A percentile compares a stretch with the other conserved stretches of the same genome.
Evolutionary conservation across 345 rosid species (phyloP).

Genomic region (Capsella bursapastoris): DNA sequence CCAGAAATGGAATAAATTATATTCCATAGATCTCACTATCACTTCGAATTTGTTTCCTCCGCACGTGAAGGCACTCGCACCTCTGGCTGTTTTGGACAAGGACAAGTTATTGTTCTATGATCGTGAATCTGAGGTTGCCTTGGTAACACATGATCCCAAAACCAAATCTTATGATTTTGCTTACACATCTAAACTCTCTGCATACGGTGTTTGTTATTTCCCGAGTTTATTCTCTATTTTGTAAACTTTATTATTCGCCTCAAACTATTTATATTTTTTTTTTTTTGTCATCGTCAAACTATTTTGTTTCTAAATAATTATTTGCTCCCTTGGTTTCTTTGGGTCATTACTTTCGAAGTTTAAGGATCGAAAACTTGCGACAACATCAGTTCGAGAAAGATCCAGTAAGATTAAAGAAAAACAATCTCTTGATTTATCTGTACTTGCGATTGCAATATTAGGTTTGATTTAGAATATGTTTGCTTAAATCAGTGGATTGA

Average conservation of each 20-base stretch:
- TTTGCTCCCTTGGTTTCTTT: too few species aligned
- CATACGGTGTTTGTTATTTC: not conserved
- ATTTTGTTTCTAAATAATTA: too few species aligned
- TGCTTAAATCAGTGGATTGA: too few species aligned
- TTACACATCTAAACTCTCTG: not conserved
- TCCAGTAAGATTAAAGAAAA: too few species aligned
- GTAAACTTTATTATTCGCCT: not conserved
- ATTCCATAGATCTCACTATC: not conserved
- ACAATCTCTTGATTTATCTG: too few species aligned
- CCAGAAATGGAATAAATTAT: conserved; percentile 6
- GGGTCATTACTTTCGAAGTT: too few species aligned
- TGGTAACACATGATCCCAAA: conserved; percentile 3
- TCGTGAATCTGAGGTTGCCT: not conserved
- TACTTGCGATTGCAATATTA: too few species aligned
- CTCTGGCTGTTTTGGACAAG: not conserved
- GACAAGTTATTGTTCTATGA: conserved; percentile 1
- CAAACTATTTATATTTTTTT: too few species aligned
- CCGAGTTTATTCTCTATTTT: conserved; percentile 14
- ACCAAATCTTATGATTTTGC: not conserved
- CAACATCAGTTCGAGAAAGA: too few species aligned
- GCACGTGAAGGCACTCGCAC: not conserved
- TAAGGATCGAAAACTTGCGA: too few species aligned
- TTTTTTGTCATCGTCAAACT: too few species aligned
- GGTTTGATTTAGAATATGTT: too few species aligned
- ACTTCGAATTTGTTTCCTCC: not conserved